These are phyloP conservation scores for Phialophora macrospora DNA, from an alignment of 2,329 filamentous ascomycete species.

Conservation along the genomic window DNA sequence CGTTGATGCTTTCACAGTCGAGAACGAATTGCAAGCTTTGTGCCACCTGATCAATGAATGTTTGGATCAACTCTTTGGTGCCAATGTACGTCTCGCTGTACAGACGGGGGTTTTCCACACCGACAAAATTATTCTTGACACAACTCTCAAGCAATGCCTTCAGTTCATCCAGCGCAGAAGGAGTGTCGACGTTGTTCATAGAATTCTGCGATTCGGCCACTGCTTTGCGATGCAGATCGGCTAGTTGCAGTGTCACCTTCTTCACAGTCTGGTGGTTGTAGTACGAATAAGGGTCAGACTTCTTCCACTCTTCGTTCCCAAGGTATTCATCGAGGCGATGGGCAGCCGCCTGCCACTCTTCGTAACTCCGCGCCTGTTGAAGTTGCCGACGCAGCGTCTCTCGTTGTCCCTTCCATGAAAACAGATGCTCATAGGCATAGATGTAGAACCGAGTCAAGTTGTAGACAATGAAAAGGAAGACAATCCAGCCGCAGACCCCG, in stretches of 20 bases:
- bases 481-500: slow-evolving; percentile 79
- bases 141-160: slow-evolving; percentile 81
- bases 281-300: slow-evolving; percentile 66
- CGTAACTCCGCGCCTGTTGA: slow-evolving; percentile 73
- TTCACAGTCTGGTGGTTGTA: slow-evolving; percentile 87
- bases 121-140: slow-evolving; percentile 96
- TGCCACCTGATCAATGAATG: slow-evolving; percentile 75
- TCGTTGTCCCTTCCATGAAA: slow-evolving; percentile 84
- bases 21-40: slow-evolving; percentile 69
- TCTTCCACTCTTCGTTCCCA: slow-evolving; percentile 66
- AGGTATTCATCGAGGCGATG: slow-evolving; percentile 78
- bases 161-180: slow-evolving; percentile 70
- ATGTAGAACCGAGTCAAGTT: slow-evolving; percentile 86
- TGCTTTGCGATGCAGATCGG: slow-evolving; percentile 51
- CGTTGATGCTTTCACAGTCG: slow-evolving; percentile 67
- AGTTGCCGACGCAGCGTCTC: slow-evolving; percentile 73
- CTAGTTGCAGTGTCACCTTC: slow-evolving; percentile 75
- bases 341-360: slow-evolving; percentile 81
- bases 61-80: slow-evolving; percentile 92
- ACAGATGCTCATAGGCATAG: slow-evolving; percentile 85
- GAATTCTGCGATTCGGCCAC: slow-evolving; percentile 44
- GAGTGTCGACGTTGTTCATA: slow-evolving; percentile 35
- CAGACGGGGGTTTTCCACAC: slow-evolving; percentile 89
- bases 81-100: slow-evolving; percentile 98
- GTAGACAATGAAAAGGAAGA: slow-evolving; percentile 74